A percentile compares a stretch with the other conserved stretches of the same genome.
Evolutionary conservation across 805 yeast species (phyloP).

Genomic region (Candida silvatica): DNA sequence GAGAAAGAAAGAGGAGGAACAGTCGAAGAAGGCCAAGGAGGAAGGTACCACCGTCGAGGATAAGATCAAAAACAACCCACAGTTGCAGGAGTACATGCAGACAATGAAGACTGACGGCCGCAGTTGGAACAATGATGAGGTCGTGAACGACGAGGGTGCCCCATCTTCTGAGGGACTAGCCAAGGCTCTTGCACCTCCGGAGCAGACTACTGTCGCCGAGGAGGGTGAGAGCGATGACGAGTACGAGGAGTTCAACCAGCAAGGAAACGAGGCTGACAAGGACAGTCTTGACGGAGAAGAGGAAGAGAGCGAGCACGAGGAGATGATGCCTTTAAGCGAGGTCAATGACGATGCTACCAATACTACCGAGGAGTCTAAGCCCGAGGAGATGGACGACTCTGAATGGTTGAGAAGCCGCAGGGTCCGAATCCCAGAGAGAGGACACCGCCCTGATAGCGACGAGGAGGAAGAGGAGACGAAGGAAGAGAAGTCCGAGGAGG

Average conservation of each 20-base stretch:
- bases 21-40: no score
- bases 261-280: constrained; percentile 30
- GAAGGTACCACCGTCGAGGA: constrained; percentile 35
- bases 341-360: constrained; percentile 17
- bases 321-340: not conserved
- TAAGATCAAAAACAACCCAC: constrained; percentile 56
- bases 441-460: constrained; percentile 8
- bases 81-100: constrained; percentile 72
- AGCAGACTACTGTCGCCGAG: constrained; percentile 42
- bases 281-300: constrained; percentile 40
- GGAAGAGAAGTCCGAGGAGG: constrained; percentile 13
- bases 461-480: constrained; percentile 7
- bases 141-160: constrained; percentile 36
- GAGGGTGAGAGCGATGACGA: constrained; percentile 48
- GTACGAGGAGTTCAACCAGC: constrained; percentile 32
- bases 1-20: constrained; percentile 32
- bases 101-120: constrained; percentile 71
- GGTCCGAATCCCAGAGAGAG: constrained; percentile 54
- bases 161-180: constrained; percentile 37
- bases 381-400: constrained; percentile 49
- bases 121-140: constrained; percentile 67
- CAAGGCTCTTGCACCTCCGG: constrained; percentile 29
- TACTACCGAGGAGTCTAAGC: constrained; percentile 24
- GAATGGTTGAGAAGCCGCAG: constrained; percentile 83
- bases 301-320: constrained; percentile 2